phyloP scores from a whole-genome alignment of 2,329 filamentous ascomycete species.

The Phoma sp. region DNA sequence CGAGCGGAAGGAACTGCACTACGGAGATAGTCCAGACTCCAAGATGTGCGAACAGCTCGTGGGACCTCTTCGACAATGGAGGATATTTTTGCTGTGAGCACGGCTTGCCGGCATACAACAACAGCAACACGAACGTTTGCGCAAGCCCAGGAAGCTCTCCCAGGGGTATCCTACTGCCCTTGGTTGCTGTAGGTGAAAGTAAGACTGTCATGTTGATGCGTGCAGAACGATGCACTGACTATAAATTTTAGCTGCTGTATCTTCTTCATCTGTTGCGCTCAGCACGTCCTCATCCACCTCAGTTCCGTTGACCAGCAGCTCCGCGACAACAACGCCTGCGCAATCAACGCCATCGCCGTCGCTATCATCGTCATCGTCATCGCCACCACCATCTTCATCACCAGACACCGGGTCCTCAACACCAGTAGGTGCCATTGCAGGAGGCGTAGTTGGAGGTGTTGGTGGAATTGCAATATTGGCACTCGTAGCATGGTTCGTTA shows the following conservation, averaged over 20 bases:
- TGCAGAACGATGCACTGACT: neutral
- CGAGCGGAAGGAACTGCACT: slow-evolving; percentile 1
- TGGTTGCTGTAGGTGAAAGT: neutral
- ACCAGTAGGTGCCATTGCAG: slow-evolving; percentile 13
- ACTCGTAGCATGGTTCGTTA: neutral
- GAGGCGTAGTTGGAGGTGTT: slow-evolving; percentile 14
- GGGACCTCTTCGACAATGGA: slow-evolving; percentile 18
- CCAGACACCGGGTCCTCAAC: neutral
- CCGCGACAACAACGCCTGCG: neutral
- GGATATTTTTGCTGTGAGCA: slow-evolving; percentile 21
- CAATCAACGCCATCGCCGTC: neutral
- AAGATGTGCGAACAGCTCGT: slow-evolving; percentile 14
- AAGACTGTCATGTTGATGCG: neutral
- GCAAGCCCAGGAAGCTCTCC: neutral
- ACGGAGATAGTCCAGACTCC: neutral
- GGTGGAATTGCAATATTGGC: neutral
- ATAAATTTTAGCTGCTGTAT: neutral
- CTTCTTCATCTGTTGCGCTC: neutral
- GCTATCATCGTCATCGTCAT: no score
- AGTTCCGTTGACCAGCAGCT: neutral
- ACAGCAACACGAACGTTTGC: slow-evolving; percentile 1
- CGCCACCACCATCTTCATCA: neutral
- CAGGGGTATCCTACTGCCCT: neutral
- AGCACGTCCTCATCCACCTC: neutral
- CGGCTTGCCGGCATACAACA: slow-evolving; percentile 6